Base-by-base conservation (phyloP, 352 stramenopile genomes). In the Globisporangium abappressorium region DNA sequence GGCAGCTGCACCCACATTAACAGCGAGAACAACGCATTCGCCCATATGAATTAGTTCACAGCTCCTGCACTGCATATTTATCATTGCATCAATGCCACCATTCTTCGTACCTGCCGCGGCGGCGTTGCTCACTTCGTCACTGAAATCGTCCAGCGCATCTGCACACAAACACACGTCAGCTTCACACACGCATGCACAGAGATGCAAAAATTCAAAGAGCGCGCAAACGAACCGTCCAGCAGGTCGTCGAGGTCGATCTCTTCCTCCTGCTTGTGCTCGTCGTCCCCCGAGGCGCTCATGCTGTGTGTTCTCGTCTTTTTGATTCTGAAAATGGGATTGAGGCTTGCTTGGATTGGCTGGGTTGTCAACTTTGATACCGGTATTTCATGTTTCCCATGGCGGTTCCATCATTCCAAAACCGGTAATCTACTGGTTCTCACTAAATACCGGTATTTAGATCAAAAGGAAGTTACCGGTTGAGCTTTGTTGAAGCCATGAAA, bases 91-190 rank as follows among this genome's bases (percentile, higher is more conserved):
- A 46, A 46, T 46, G 41, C 18, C n/a, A 11, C 18, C 18, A 22
- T 11, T 5, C 33, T 51, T 28, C 20, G 24, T 33, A 75, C 34
- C 61, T 57, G 57, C 20, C 12, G 54, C 20, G n/a, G 56, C 30
- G 18, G 57, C 54, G 41, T 38, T 75, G 67, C 68, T 83, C 62
- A 92, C 71, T 69, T 92, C 84, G 58, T 93, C 83, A 20, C 72
- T 81, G 70, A 96, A 96, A 64, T 96, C 86, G 41, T 96, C 84
- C 65, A 96, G 74, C 46, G 88, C 88, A 68, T 96, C 87, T 94
- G 59, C 36, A 34, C 2, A 18, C 43, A 51, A 51, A 22, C 38
- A 26, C 46, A 5, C 58, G 57, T 43, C 8, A 41, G 24, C 1
- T 53, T 38, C n/a, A 28, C n/a, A 14, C 33, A 57, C 43, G 58